phyloP scores from a whole-genome alignment of 2,329 filamentous ascomycete genomes.

The Monosporascus sp. region DNA sequence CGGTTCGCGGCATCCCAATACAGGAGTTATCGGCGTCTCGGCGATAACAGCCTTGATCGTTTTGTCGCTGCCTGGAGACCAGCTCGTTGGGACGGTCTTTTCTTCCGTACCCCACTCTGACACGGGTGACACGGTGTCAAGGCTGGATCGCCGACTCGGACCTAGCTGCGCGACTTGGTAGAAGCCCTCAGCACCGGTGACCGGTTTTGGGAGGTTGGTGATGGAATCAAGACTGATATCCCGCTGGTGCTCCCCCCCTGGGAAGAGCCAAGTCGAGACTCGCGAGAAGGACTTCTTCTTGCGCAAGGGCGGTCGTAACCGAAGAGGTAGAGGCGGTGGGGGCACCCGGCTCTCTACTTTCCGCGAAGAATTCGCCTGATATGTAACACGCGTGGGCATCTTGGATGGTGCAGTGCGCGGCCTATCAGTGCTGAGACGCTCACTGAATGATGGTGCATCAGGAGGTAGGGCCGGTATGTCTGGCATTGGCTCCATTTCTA shows the following conservation, averaged over 20 bases:
- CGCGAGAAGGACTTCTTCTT: slow-evolving; percentile 64
- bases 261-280: slow-evolving; percentile 54
- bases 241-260: slow-evolving; percentile 27
- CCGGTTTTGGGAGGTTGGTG: slow-evolving; percentile 50
- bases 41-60: slow-evolving; percentile 33
- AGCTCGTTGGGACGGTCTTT: slow-evolving; percentile 41
- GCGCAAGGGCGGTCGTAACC: slow-evolving; percentile 54
- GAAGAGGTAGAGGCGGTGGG: slow-evolving; percentile 53
- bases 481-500: slow-evolving; percentile 48
- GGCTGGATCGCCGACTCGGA: slow-evolving; percentile 32
- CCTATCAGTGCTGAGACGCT: slow-evolving; percentile 45
- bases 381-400: slow-evolving; percentile 30
- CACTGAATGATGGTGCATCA: slow-evolving; percentile 51
- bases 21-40: slow-evolving; percentile 23
- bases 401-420: slow-evolving; percentile 30
- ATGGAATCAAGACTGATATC: slow-evolving; percentile 44
- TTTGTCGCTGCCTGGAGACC: slow-evolving; percentile 43
- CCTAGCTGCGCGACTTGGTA: slow-evolving; percentile 48
- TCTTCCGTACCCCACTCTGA: slow-evolving; percentile 45
- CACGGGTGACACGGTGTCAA: slow-evolving; percentile 41
- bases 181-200: slow-evolving; percentile 49
- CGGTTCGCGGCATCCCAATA: slow-evolving; percentile 21
- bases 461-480: slow-evolving; percentile 53
- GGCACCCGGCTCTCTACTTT: slow-evolving; percentile 34
- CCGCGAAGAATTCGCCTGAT: slow-evolving; percentile 28